These are phyloP conservation scores for Cunninghamia lanceolata DNA, from an alignment of 75 land plant species.

Conservation along the genomic window DNA sequence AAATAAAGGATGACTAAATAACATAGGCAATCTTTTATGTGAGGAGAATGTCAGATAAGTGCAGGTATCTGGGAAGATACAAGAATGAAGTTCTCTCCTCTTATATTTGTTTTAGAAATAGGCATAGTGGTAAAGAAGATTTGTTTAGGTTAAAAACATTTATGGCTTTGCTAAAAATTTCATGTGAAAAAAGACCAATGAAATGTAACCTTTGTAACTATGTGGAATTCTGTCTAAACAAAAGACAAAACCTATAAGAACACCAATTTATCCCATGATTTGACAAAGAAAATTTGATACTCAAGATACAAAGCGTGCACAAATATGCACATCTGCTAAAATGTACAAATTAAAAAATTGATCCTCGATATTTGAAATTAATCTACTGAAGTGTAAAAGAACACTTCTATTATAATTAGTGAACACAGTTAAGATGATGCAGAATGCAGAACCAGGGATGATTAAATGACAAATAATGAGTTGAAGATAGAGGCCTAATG, in stretches of 20 bases:
- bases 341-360: constrained; percentile 5
- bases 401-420: background rate
- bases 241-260: background rate
- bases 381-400: background rate
- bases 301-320: background rate
- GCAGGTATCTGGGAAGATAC: background rate
- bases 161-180: background rate
- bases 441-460: background rate
- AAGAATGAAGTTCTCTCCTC: background rate
- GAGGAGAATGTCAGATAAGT: background rate
- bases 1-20: background rate
- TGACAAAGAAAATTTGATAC: background rate
- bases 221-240: background rate
- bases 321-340: background rate
- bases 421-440: background rate
- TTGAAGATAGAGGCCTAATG: constrained; percentile 18
- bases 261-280: background rate
- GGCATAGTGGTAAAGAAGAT: no score
- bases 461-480: constrained; percentile 8
- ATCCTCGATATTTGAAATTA: background rate
- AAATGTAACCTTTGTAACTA: background rate
- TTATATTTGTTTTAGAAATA: background rate
- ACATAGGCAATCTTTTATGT: background rate
- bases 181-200: background rate
- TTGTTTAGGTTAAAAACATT: no score